A percentile compares a stretch with the other conserved stretches of the same genome.
These are phyloP conservation scores for thale cress (Arabidopsis thaliana) DNA, from an alignment of 345 rosid species.

Conservation along the genomic window TAIR10.1 NC_003076.8:6280501-6281000, in stretches of 20 bases:
- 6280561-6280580: conserved; percentile 33
- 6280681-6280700: neutral
- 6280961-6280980: neutral
- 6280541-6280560: conserved; percentile 23
- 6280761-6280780: neutral
- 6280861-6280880: conserved; percentile 18
- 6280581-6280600: neutral
- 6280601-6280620: conserved; percentile 13
- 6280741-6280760: neutral
- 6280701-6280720: neutral
- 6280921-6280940: conserved; percentile 34
- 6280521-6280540: neutral
- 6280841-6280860: conserved; percentile 28
- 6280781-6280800: neutral
- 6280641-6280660: conserved; percentile 3
- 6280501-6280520: conserved; percentile 34
- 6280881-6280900: conserved; percentile 8
- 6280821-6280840: conserved; percentile 28
- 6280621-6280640: neutral
- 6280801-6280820: neutral
- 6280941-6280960: conserved; percentile 2
- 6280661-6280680: neutral
- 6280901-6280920: conserved; percentile 41
- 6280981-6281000: conserved; percentile 9
- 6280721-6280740: neutral